Evolutionary conservation across 2,329 filamentous ascomycete species (phyloP), one percentile per base, ranked within the genome.

Genomic region (Phialophora verrucosa): DNA sequence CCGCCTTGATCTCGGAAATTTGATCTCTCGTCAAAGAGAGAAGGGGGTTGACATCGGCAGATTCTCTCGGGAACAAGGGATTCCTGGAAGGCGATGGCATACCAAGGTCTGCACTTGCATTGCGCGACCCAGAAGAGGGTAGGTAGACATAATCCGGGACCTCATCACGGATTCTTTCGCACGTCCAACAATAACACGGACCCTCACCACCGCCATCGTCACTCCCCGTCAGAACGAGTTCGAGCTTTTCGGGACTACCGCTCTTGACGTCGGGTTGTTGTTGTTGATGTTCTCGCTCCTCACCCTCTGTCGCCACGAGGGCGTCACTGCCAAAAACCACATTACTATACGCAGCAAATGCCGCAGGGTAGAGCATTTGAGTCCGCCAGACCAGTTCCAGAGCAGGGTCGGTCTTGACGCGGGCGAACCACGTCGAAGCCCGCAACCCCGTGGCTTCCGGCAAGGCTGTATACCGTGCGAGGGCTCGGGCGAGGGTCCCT

Each of bases 141-240:
- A 11, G 29, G 38, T 44, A 44, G 11, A 2, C 14, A 55, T 55
- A 55, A 32, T 55, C n/a, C 27, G 54, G 60, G 23, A 35, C 27
- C 4, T 70, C 63, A 38, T 70, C 66, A 4, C 65, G 59, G 23
- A 70, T 62, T n/a, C 68, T 63, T 50, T 70, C 65, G 47, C 68
- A 70, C 1, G 63, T 62, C 68, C 68, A 70, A 49, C 68, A 70
- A 14, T 59, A 64, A 53, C 68, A 70, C 20, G 11, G 14, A 27
- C 17, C 51, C 32, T 51, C 25, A 35, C 17, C 53, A 56, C 10
- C 27, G 29, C 14, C 11, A 27, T 17, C 49, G 20, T 25, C 14
- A 53, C 20, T 31, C 11, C 11, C 29, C 14, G 35, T 29, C 17
- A 29, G 57, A 14, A 20, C 8, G 57, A 29, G 57, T 20, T 23